Base-by-base conservation (phyloP, 164 flowering plant genomes). In the Nymphaea colorata region DNA sequence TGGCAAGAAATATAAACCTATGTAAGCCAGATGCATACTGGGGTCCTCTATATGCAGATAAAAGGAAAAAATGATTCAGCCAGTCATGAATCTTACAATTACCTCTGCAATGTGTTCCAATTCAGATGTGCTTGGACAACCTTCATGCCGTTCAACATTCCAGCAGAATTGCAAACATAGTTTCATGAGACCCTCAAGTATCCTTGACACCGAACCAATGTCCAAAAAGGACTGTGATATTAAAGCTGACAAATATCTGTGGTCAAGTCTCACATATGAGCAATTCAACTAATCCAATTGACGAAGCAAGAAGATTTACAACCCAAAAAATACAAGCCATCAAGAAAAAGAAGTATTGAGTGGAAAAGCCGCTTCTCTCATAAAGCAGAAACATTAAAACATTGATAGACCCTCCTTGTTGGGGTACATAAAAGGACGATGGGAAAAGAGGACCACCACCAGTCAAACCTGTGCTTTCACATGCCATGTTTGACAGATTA, bases 181-280 rank as follows among this genome's bases (percentile, higher is more conserved):
- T 72, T 85, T 90, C 98, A 92, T 95, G 69, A 95, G 90, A 69
- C 98, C 76, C 73, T 92, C 99, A 70, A 95, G 77, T 77, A 92
- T 95, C 77, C 96, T 87, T 44, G 98, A 90, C 14, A 95, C 92
- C 68, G 98, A 90, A 44, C 99, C 99, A 75, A 95, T 87, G 77
- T 95, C 98, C 84, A 95, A 72, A 84, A 94, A 95, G 64, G 96
- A 90, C 78, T 95, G 99, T 47, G 99, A 95, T 71, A 92, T 90
- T 75, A 95, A 77, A 64, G 99, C 99, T 59, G 97, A 84, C 61
- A 95, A 74, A 76, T 95, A 95, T 81, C 99, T 95, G 90, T 76
- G 75, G 12, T 64, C n/a, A 3, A 47, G 55, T 47, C 55, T 12
- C 36, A 25, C 36, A 25, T 25, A 25, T 25, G 3, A 47, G 55